Base-by-base conservation (phyloP, 139 green algal species). In the Coelastrella sp. region DNA sequence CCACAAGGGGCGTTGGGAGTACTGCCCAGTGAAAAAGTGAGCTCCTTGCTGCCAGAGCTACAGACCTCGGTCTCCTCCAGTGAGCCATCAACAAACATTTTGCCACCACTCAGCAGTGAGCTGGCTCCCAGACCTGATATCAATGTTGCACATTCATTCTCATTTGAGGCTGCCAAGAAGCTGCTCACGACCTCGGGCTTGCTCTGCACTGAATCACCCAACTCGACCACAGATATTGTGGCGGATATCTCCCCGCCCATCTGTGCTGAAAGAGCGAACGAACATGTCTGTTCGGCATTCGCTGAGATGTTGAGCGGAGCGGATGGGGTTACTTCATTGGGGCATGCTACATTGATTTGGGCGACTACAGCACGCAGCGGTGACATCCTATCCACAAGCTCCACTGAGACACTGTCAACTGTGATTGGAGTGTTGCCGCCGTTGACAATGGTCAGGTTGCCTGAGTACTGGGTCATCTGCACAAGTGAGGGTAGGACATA, bases 371-470 rank as follows among this genome's bases (percentile, higher is more conserved):
- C 17, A 13, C 13, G 27, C 19, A 21, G 32, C 2, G 27, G 35
- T 1, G 73, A 45, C 73, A 81, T 19, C 6, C n/a, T 40, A 32
- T 81, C 73, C 2, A 81, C 37, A 25, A 81, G 73, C 50, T 81
- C 73, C 0, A 68, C 73, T 25, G 50, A 51, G 17, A 81, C 30
- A 32, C 73, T 48, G 32, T 68, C 50, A 1, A 81, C 15, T 7
- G 27, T 45, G 15, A 81, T 40, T 19, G 73, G 48, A 25, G 48
- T 51, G 73, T 32, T 48, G 5, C 19, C 73, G 9, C 32, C 32
- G 21, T 67, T 81, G 15, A 25, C 25, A 7, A 81, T 81, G 15
- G 21, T 34, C 17, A 81, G 17, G 32, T 67, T 21, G 25, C 73
- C 73, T 37, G 48, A 48, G 17, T 67, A 68, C 32, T 25, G 25